A percentile compares a stretch with the other conserved stretches of the same genome.
Conservation (phyloP, 306 rosid genomes). For the Begonia masoniana region DNA sequence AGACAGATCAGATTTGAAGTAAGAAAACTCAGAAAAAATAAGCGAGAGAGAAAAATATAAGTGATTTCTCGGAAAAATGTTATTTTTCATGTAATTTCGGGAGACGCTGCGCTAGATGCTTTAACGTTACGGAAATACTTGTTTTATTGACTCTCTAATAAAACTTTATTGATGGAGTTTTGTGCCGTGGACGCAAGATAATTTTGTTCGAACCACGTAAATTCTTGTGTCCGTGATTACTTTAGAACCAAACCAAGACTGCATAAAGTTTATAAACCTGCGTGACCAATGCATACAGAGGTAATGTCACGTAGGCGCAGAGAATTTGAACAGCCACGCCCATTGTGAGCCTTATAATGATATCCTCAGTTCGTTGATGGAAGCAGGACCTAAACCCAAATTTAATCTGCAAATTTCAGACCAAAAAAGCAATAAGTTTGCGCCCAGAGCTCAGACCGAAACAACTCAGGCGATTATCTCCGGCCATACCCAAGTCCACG, state of each 20-base stretch:
- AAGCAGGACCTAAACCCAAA: slow-evolving; percentile 53
- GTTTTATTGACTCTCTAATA: too few species aligned
- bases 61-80: too few species aligned
- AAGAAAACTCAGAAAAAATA: too few species aligned
- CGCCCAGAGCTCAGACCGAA: neutral
- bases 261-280: slow-evolving; percentile 19
- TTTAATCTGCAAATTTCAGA: slow-evolving; percentile 16
- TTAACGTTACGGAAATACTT: too few species aligned
- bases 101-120: too few species aligned
- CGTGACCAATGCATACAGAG: slow-evolving; percentile 57
- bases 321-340: slow-evolving; percentile 34
- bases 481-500: slow-evolving; percentile 49
- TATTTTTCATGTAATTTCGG: too few species aligned
- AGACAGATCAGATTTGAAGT: too few species aligned
- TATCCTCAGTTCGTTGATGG: slow-evolving; percentile 28
- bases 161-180: too few species aligned
- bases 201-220: neutral
- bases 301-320: slow-evolving; percentile 47
- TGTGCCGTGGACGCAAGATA: too few species aligned
- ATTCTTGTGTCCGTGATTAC: neutral
- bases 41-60: too few species aligned
- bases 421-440: neutral
- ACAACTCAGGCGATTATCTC: neutral
- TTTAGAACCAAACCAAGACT: neutral
- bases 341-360: slow-evolving; percentile 25